Conservation (phyloP, 805 yeast species). For the Candida alai region DNA sequence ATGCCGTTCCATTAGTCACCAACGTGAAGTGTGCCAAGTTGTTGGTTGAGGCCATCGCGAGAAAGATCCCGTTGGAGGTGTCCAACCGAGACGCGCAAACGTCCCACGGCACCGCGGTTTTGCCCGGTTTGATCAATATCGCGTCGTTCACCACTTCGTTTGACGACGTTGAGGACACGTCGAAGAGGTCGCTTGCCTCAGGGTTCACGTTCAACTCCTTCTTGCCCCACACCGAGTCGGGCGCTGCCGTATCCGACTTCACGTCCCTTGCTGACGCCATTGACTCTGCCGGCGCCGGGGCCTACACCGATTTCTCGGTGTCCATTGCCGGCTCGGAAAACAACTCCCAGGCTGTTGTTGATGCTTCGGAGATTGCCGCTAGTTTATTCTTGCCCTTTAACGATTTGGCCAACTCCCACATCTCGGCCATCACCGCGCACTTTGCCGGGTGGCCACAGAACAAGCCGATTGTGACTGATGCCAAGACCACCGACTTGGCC, state of each 20-base stretch:
- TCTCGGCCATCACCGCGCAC: constrained; percentile 75
- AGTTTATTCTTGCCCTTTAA: constrained; percentile 80
- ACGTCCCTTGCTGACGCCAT: constrained; percentile 64
- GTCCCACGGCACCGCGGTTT: constrained; percentile 72
- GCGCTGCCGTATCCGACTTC: constrained; percentile 61
- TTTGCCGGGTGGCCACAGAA: constrained; percentile 78
- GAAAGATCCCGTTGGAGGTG: constrained; percentile 65
- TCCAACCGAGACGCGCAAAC: constrained; percentile 83
- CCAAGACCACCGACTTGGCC: constrained; percentile 89
- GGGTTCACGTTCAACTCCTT: constrained; percentile 88
- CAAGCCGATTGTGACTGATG: constrained; percentile 89
- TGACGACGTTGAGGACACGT: constrained; percentile 62
- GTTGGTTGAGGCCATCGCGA: constrained; percentile 87
- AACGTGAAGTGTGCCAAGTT: constrained; percentile 97
- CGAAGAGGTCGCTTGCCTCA: constrained; percentile 69
- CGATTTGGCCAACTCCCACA: constrained; percentile 62
- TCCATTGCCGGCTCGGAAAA: constrained; percentile 77
- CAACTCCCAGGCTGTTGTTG: constrained; percentile 59
- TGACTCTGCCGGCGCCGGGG: constrained; percentile 51
- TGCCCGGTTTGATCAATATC: constrained; percentile 86
- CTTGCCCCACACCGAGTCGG: constrained; percentile 65
- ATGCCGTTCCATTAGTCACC: constrained; percentile 94
- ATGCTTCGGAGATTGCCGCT: constrained; percentile 64
- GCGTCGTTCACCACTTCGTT: constrained; percentile 74
- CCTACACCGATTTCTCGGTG: constrained; percentile 78